Evolutionary conservation across 805 yeast genomes (phyloP), one percentile per base, ranked within the genome.

Genomic region (Vanderwaltozyma yarrowii): DNA sequence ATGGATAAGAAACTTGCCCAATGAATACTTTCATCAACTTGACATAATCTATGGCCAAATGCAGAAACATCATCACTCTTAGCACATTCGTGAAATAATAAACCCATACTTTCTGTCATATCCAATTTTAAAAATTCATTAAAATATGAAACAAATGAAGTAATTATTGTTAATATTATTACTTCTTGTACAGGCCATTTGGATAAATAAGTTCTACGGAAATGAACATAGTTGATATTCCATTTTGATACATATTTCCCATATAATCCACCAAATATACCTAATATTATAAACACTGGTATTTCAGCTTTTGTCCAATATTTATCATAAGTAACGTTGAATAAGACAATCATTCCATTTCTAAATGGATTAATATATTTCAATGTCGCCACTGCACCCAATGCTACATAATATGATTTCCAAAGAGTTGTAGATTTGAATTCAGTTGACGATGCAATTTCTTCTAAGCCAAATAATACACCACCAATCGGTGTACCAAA

Each of bases 401-500:
- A 63, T 1, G 96, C 82, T 50, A 96, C 87, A 50, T 86, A 88
- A 53, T 88, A 92, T 2, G 92, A 76, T 51, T 86, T 82, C 94
- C 95, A 85, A 58, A 94, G 71, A 1, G 95, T 83, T 3, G 81
- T 70, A 13, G 87, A 64, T 46, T 76, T 81, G 55, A 86, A 80
- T 30, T 73, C 72, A 24, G 79, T 69, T 0, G 92, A 74, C n/a
- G 65, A 52, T 0, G 65, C 55, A 23, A 92, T 86, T 50, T 92
- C 98, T 56, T 92, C 99, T 42, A 92, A 72, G 11, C 94, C 78
- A 58, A 94, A 92, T 29, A 92, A 61, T 1, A 92, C 97, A 13
- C 99, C 99, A 19, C 95, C 95, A 65, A 89, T 86, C 0, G 98
- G 98, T 11, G 88, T 76, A 0, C 95, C 97, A 66, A 92, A 92